Evolutionary conservation across 805 yeast genomes (phyloP).

Genomic region (Pichia rugopelliculosa): DNA sequence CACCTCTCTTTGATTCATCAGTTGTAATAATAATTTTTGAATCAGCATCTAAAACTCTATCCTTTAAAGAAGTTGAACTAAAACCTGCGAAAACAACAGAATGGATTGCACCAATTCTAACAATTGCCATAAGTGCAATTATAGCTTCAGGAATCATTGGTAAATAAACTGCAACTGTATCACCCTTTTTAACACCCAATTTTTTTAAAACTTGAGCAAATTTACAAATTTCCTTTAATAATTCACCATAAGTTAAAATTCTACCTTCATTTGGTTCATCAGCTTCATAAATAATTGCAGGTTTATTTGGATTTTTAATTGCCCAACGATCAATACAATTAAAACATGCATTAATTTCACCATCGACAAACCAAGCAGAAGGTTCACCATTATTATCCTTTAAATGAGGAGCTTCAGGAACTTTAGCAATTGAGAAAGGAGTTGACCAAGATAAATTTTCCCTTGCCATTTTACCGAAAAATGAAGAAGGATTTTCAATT

Average conservation of each 20-base stretch:
- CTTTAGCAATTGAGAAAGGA: constrained; percentile 41
- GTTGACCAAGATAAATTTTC: constrained; percentile 45
- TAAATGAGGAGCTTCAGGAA: constrained; percentile 34
- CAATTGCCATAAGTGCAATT: constrained; percentile 67
- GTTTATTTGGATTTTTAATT: constrained; percentile 56
- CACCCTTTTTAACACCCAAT: constrained; percentile 72
- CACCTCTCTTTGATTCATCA: constrained; percentile 80
- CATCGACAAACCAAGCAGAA: constrained; percentile 72
- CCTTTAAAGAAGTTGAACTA: constrained; percentile 62
- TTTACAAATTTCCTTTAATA: constrained; percentile 60
- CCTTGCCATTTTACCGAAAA: constrained; percentile 48
- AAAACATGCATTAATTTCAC: constrained; percentile 72
- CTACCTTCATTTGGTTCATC: constrained; percentile 65
- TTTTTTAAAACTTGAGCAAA: constrained; percentile 61
- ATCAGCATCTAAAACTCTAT: constrained; percentile 64
- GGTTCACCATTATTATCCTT: constrained; percentile 44
- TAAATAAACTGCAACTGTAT: constrained; percentile 77
- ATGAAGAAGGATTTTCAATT: constrained; percentile 44
- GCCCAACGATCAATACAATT: constrained; percentile 84
- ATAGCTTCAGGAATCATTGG: constrained; percentile 84
- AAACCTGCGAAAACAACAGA: constrained; percentile 85
- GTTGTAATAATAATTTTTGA: constrained; percentile 70
- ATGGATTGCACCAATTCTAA: constrained; percentile 77
- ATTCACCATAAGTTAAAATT: constrained; percentile 60
- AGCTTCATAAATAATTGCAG: constrained; percentile 74